A percentile compares a stretch with the other conserved stretches of the same genome.
Conservation (phyloP, 176 grass and related monocot species). For the Ensete glaucum region DNA sequence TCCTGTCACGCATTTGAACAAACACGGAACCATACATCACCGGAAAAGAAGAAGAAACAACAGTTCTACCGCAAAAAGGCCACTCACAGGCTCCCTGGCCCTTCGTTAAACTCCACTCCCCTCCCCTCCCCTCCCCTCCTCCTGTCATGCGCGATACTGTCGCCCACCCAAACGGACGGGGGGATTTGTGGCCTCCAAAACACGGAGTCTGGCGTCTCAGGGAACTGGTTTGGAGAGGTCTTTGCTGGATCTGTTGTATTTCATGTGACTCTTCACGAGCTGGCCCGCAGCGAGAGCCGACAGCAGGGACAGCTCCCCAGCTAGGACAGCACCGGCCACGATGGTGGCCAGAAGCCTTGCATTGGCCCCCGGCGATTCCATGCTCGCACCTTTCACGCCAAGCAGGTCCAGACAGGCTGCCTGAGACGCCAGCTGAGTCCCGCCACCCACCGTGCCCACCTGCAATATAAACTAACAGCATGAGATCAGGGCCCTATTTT, state of each 20-base stretch:
- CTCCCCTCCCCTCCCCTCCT: no score
- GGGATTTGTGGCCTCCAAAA: background rate
- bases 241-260: constrained; percentile 14
- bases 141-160: no score
- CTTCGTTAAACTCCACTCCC: no score
- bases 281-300: constrained; percentile 9
- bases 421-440: constrained; percentile 17
- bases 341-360: constrained; percentile 9
- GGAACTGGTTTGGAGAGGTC: background rate
- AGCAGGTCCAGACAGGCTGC: constrained; percentile 15
- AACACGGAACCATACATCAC: no score
- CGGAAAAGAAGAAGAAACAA: no score
- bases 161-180: background rate
- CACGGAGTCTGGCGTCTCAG: background rate
- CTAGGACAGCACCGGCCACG: constrained; percentile 12
- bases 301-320: constrained; percentile 15
- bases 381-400: constrained; percentile 4
- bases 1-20: no score
- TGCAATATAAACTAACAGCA: background rate
- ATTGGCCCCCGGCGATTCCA: constrained; percentile 7
- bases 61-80: no score
- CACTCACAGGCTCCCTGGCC: no score
- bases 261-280: constrained; percentile 20
- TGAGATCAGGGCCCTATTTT: background rate
- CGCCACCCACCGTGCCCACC: constrained; percentile 17